Evolutionary conservation across 441 rosid species (phyloP).

Genomic region (Monsonia emarginata): DNA sequence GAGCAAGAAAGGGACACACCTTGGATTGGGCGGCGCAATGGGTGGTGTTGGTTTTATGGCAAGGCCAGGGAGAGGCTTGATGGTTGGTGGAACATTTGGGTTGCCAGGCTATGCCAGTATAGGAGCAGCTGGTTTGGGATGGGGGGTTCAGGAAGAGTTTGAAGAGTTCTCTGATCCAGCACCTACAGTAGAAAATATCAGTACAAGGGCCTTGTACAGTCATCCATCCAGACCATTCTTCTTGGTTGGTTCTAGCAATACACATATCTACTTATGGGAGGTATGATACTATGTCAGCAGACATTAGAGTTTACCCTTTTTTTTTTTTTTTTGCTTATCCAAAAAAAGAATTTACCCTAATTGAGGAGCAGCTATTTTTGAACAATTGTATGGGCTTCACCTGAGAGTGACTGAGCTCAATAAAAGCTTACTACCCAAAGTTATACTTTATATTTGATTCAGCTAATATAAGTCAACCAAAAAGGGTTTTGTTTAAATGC

Average conservation of each 20-base stretch:
- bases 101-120: conserved; percentile 58
- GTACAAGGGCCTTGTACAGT: conserved; percentile 72
- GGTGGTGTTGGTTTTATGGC: conserved; percentile 44
- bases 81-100: conserved; percentile 52
- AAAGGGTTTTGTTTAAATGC: neutral
- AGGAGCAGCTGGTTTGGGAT: conserved; percentile 67
- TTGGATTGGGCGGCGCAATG: conserved; percentile 73
- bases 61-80: conserved; percentile 39
- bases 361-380: neutral
- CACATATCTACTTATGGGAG: conserved; percentile 92
- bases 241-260: conserved; percentile 88
- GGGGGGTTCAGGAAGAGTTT: conserved; percentile 68
- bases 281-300: conserved; percentile 34
- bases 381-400: neutral
- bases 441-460: neutral
- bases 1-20: conserved; percentile 64
- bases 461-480: neutral
- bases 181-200: conserved; percentile 56
- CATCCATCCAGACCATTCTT: conserved; percentile 89
- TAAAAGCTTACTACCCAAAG: neutral
- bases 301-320: neutral
- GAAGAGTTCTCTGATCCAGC: conserved; percentile 70
- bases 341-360: no score
- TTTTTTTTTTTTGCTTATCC: no score
- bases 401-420: neutral